Evolutionary conservation across 805 yeast genomes (phyloP).

Genomic region (Monosporozyma siamensis): DNA sequence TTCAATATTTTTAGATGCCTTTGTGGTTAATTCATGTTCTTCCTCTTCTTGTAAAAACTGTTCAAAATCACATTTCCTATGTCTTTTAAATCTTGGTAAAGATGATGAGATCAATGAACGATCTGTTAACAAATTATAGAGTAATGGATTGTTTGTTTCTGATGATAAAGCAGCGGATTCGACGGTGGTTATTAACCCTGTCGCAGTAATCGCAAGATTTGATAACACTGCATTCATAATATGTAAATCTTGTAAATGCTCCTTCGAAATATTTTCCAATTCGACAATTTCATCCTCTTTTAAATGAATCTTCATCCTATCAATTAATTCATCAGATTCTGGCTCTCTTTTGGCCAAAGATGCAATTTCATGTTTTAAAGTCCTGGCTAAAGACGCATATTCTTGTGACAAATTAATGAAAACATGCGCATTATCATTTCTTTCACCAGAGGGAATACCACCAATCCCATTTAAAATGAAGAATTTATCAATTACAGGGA

Average conservation of each 20-base stretch:
- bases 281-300: constrained; percentile 13
- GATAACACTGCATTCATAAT: constrained; percentile 51
- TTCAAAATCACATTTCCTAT: not conserved
- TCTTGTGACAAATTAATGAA: constrained; percentile 81
- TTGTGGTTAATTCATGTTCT: constrained; percentile 8
- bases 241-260: constrained; percentile 58
- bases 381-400: constrained; percentile 20
- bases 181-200: constrained; percentile 86
- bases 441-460: constrained; percentile 82
- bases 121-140: constrained; percentile 85
- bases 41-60: not conserved
- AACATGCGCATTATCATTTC: constrained; percentile 77
- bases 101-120: constrained; percentile 87
- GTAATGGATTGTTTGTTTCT: constrained; percentile 61
- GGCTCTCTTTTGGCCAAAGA: constrained; percentile 10
- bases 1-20: constrained; percentile 3
- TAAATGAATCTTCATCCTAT: constrained; percentile 13
- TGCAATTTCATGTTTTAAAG: constrained; percentile 7
- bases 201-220: constrained; percentile 44
- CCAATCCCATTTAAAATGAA: constrained; percentile 74
- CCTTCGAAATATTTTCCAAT: constrained; percentile 22
- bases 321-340: constrained; percentile 12
- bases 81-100: constrained; percentile 50
- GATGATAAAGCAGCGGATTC: constrained; percentile 47
- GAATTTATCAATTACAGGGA: constrained; percentile 56